Evolutionary conservation across 192 early-diverging fungal species (phyloP).

Genomic region (Tieghemiomyces parasiticus): DNA sequence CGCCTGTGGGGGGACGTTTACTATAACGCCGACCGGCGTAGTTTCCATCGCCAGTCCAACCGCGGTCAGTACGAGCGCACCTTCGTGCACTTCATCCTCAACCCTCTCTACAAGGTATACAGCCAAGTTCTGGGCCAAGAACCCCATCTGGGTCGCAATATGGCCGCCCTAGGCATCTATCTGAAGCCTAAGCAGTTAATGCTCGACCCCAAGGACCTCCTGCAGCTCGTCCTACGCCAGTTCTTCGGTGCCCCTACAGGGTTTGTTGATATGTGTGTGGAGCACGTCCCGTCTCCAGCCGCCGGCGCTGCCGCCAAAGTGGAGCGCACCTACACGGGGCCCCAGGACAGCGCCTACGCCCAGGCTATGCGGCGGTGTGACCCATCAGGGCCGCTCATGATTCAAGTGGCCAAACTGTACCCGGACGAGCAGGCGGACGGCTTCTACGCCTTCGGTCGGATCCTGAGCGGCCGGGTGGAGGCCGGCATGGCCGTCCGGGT

Average conservation of each 20-base stretch:
- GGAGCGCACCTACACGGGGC: conserved; percentile 44
- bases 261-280: conserved; percentile 80
- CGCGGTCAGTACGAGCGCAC: conserved; percentile 45
- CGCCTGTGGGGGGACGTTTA: conserved; percentile 97
- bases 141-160: conserved; percentile 45
- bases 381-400: conserved; percentile 82
- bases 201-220: conserved; percentile 74
- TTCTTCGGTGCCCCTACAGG: conserved; percentile 85
- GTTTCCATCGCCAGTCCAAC: conserved; percentile 60
- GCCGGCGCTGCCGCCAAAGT: conserved; percentile 52
- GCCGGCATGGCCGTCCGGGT: conserved; percentile 71
- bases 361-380: conserved; percentile 62
- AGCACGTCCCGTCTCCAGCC: conserved; percentile 63
- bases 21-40: conserved; percentile 62
- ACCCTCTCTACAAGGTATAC: conserved; percentile 91
- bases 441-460: conserved; percentile 85
- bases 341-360: conserved; percentile 35
- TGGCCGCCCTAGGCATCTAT: conserved; percentile 65
- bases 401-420: conserved; percentile 85
- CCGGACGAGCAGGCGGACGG: conserved; percentile 69
- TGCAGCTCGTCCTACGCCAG: conserved; percentile 63
- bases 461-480: conserved; percentile 79
- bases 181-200: conserved; percentile 61
- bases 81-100: conserved; percentile 93
- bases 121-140: conserved; percentile 42